Evolutionary conservation across 257 asterid genomes (phyloP), one percentile per base, ranked within the genome.

Genomic region (Cordia subcordata): DNA sequence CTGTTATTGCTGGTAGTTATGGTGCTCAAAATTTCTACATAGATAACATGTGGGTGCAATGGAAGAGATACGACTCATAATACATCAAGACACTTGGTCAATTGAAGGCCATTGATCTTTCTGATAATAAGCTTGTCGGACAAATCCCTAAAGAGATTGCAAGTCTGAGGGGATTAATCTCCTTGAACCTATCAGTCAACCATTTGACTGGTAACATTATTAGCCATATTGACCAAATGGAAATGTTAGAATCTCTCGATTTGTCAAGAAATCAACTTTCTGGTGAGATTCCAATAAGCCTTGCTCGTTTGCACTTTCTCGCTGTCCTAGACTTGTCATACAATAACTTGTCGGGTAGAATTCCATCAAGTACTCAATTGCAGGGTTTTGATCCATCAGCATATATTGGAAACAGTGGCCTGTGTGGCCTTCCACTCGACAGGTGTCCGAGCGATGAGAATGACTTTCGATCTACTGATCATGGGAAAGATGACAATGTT

Each of bases 161-260:
- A 10, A 8, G 15, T 9, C 13, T 72, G 61, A 62, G 18, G 20
- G 76, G 66, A 53, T 54, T 77, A 32, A 33, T 35, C 8, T 72
- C 72, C 27, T 39, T 64, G 39, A 76, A 72, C 22, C 63, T 76
- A 10, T 76, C 82, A 6, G 61, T 52, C 40, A 72, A 76, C 39
- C 58, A 60, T 20, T 63, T 72, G 53, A 64, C 63, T 5, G 78
- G 82, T 49, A 66, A 45, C 10, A 53, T 77, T 50, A 49, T 51
- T 55, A 13, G 52, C 1, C 21, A 45, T 11, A 55, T 77, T 8
- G 54, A 68, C 27, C 40, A 68, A 10, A 77, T 81, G 78, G 65
- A 62, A 33, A 52, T 33, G 61, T 45, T 77, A 42, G 80, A 77
- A 54, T 21, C 19, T 11, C 80, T 77, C 18, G 82, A 77, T 47